Percentiles rank a stretch among this genome's conserved stretches.
phyloP scores from a whole-genome alignment of 1,284 basidiomycete species.

The Microbotryum silenes-acaulis region DNA sequence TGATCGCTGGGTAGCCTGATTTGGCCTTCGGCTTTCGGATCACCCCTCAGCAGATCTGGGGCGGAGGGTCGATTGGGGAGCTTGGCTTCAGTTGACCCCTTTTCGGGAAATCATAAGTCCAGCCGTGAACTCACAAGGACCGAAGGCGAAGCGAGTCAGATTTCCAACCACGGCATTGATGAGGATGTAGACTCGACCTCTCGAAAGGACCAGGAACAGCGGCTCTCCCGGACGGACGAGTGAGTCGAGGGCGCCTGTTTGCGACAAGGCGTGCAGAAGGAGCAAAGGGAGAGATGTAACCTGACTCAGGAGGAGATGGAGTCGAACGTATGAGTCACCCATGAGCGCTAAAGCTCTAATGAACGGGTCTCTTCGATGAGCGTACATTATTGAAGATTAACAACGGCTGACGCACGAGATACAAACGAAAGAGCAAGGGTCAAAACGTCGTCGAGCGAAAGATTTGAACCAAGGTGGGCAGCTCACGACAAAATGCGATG shows the following conservation, averaged over 20 bases:
- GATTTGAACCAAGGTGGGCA: background rate
- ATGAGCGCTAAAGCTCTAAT: too few species aligned
- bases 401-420: slow-evolving; percentile 25
- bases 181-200: slow-evolving; percentile 38
- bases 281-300: slow-evolving; percentile 37
- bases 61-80: too few species aligned
- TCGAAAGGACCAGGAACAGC: slow-evolving; percentile 30
- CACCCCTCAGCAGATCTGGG: background rate
- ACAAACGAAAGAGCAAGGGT: background rate
- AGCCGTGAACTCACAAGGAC: background rate
- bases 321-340: too few species aligned
- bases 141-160: slow-evolving; percentile 30
- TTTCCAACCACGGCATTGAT: slow-evolving; percentile 39
- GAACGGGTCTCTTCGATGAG: too few species aligned
- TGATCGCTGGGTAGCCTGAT: too few species aligned
- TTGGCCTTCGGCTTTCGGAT: background rate
- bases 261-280: slow-evolving; percentile 37
- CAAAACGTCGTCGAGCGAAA: background rate
- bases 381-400: slow-evolving; percentile 41
- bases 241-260: slow-evolving; percentile 37
- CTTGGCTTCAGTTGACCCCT: slow-evolving; percentile 7
- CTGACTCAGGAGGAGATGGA: too few species aligned
- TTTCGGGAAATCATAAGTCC: background rate
- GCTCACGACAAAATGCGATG: slow-evolving; percentile 32
- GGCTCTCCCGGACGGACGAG: slow-evolving; percentile 32